These are phyloP conservation scores for Chloranthus sessilifolius DNA, from an alignment of 164 flowering plant genomes.

Conservation along the genomic window DNA sequence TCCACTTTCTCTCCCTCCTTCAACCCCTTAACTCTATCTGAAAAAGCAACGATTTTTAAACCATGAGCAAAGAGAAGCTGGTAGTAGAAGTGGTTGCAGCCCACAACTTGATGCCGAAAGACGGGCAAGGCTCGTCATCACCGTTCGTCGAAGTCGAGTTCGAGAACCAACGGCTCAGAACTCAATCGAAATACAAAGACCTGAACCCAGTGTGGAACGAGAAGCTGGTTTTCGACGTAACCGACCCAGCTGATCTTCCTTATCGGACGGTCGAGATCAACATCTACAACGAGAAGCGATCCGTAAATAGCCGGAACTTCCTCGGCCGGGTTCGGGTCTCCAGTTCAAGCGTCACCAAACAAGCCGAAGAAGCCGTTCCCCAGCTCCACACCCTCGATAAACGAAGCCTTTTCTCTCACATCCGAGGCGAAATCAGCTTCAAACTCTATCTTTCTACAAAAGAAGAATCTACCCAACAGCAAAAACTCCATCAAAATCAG, in stretches of 20 bases:
- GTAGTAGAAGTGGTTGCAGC: conserved; percentile 82
- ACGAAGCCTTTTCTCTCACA: conserved; percentile 46
- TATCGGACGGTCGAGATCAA: conserved; percentile 52
- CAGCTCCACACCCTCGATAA: conserved; percentile 71
- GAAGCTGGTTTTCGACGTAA: conserved; percentile 53
- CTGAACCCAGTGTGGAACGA: conserved; percentile 86
- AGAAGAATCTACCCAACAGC: conserved; percentile 21
- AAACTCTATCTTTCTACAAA: conserved; percentile 48
- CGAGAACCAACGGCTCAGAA: conserved; percentile 57
- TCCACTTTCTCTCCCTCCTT: neutral
- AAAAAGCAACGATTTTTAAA: neutral
- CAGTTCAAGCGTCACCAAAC: conserved; percentile 51
- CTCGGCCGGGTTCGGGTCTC: conserved; percentile 65
- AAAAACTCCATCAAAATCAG: conserved; percentile 14
- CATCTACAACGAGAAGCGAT: conserved; percentile 40
- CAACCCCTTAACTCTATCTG: neutral
- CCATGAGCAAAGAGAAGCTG: conserved; percentile 39
- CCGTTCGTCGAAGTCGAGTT: conserved; percentile 81
- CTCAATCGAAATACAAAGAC: conserved; percentile 61
- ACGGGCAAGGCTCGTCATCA: conserved; percentile 64
- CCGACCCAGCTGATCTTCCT: conserved; percentile 44
- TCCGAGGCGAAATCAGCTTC: conserved; percentile 68
- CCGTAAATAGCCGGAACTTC: conserved; percentile 26
- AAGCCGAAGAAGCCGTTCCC: conserved; percentile 57
- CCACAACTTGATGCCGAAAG: conserved; percentile 66